Evolutionary conservation across 164 flowering plant genomes (phyloP).

Genomic region (Paratinospora sagittata): DNA sequence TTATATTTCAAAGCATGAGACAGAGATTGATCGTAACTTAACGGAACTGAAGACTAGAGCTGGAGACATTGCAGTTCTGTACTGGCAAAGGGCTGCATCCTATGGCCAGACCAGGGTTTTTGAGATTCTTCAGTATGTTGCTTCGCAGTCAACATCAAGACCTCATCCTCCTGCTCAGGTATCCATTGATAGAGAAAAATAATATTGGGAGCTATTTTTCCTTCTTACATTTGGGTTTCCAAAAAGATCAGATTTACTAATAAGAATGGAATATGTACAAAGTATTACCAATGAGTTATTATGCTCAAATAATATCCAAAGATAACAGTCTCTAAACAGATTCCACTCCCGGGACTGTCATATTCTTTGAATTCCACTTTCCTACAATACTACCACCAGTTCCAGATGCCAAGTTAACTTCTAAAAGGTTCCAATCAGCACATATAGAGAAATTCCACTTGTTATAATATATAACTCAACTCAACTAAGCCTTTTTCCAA

Average conservation of each 20-base stretch:
- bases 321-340: no score
- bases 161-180: slow-evolving; percentile 70
- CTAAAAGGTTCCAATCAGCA: no score
- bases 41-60: slow-evolving; percentile 75
- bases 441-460: no score
- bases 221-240: not conserved
- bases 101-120: slow-evolving; percentile 81
- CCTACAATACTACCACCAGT: no score
- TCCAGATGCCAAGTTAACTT: no score
- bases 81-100: slow-evolving; percentile 75
- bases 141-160: slow-evolving; percentile 68
- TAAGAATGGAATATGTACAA: no score
- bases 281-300: no score
- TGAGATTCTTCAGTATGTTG: slow-evolving; percentile 80
- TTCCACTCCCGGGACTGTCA: no score
- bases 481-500: no score
- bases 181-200: slow-evolving; percentile 16
- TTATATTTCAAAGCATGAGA: slow-evolving; percentile 80
- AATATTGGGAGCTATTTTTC: not conserved
- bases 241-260: not conserved
- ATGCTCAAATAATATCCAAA: no score
- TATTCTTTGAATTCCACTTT: no score
- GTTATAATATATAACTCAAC: no score
- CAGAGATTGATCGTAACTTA: slow-evolving; percentile 86
- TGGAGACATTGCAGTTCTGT: slow-evolving; percentile 62